These are phyloP conservation scores for Byssochlamys sp. DNA, from an alignment of 2,329 filamentous ascomycete species.

Conservation along the genomic window DNA sequence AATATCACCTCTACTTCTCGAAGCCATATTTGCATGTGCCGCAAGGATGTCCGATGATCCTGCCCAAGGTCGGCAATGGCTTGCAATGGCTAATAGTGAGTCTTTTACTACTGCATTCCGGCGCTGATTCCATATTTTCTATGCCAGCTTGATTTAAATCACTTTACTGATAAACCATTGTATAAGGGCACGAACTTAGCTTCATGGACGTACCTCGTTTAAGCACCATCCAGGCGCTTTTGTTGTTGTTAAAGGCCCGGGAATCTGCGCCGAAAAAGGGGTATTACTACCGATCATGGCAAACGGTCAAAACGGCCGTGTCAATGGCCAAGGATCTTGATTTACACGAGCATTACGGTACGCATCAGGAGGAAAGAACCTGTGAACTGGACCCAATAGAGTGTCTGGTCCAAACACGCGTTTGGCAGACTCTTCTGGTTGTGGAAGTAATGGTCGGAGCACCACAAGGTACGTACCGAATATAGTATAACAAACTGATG, in stretches of 20 bases:
- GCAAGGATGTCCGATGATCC: slow-evolving; percentile 75
- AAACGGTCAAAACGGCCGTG: slow-evolving; percentile 82
- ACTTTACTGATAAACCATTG: slow-evolving; percentile 17
- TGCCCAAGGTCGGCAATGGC: slow-evolving; percentile 79
- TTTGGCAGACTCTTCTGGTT: slow-evolving; percentile 82
- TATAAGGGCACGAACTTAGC: slow-evolving; percentile 71
- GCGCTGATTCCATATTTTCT: slow-evolving; percentile 2
- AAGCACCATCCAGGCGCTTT: slow-evolving; percentile 80
- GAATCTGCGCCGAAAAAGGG: slow-evolving; percentile 87
- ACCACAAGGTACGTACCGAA: slow-evolving; percentile 62
- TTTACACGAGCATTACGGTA: slow-evolving; percentile 73
- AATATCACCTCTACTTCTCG: slow-evolving; percentile 79
- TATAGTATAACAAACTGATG: slow-evolving; percentile 2
- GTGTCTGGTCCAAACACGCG: slow-evolving; percentile 71
- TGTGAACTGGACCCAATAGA: slow-evolving; percentile 64
- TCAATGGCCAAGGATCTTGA: slow-evolving; percentile 89
- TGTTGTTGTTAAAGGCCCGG: slow-evolving; percentile 80
- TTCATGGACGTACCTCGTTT: slow-evolving; percentile 87
- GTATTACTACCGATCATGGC: slow-evolving; percentile 96
- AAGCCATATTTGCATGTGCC: slow-evolving; percentile 83
- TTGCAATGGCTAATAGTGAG: slow-evolving; percentile 76
- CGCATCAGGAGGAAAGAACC: slow-evolving; percentile 60
- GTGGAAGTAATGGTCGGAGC: slow-evolving; percentile 89
- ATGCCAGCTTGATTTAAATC: neutral
- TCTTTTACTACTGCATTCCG: slow-evolving; percentile 10